phyloP scores from a whole-genome alignment of 2,329 filamentous ascomycete species.

The Zymoseptoria pseudotritici region DNA sequence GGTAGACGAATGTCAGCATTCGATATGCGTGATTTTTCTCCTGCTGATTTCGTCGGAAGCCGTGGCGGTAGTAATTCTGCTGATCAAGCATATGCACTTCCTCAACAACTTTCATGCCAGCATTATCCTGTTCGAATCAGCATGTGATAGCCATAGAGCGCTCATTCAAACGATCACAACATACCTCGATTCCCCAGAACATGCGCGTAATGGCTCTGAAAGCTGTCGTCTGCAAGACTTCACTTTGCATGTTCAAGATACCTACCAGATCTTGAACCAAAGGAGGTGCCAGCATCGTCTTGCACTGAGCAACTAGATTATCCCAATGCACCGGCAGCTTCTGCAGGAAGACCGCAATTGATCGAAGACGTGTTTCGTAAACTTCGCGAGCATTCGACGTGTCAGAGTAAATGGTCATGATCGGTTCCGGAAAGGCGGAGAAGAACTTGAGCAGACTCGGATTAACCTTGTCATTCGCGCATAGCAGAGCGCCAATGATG shows the following conservation, averaged over 20 bases:
- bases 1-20: conserved; percentile 7
- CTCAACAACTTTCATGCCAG: conserved; percentile 11
- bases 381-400: conserved; percentile 34
- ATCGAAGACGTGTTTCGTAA: conserved; percentile 26
- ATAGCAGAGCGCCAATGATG: conserved; percentile 39
- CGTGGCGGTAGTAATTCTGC: conserved; percentile 8
- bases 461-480: conserved; percentile 39
- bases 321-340: conserved; percentile 20
- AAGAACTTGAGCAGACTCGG: conserved; percentile 39
- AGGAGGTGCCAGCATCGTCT: conserved; percentile 43
- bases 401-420: conserved; percentile 32
- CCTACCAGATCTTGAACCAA: conserved; percentile 49
- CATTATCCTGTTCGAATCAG: background rate
- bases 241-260: conserved; percentile 44
- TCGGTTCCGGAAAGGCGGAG: conserved; percentile 43
- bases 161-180: background rate
- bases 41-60: conserved; percentile 6
- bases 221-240: conserved; percentile 46
- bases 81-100: conserved; percentile 19
- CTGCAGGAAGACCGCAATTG: conserved; percentile 17
- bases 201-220: conserved; percentile 45
- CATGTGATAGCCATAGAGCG: background rate
- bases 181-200: conserved; percentile 32
- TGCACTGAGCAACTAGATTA: conserved; percentile 15
- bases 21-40: conserved; percentile 12